These are phyloP conservation scores for Arctium lappa DNA, from an alignment of 129 eudicot species.

Conservation along the genomic window DNA sequence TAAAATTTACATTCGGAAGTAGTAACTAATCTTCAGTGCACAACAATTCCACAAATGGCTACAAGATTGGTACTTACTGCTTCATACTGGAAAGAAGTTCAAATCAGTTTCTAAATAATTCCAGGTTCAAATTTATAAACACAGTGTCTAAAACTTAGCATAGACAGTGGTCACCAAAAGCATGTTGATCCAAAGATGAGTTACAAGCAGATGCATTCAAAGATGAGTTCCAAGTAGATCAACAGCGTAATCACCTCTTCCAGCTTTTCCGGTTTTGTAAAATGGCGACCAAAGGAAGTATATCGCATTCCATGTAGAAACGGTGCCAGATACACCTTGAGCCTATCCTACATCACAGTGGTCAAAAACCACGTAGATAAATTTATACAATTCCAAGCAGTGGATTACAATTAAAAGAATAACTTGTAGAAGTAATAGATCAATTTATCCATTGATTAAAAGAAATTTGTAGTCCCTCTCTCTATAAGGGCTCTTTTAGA, in stretches of 20 bases:
- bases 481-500: no score
- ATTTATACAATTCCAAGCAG: not conserved
- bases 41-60: no score
- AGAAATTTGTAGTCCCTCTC: no score
- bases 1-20: no score
- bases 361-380: not conserved
- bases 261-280: slow-evolving; percentile 55
- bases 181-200: no score
- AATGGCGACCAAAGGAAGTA: slow-evolving; percentile 14
- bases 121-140: not conserved
- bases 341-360: not conserved
- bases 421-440: not conserved
- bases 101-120: no score
- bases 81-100: no score
- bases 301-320: slow-evolving; percentile 49
- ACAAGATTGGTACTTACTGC: no score
- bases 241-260: slow-evolving; percentile 47
- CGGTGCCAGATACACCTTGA: slow-evolving; percentile 80
- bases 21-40: no score
- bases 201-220: not conserved
- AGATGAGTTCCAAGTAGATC: slow-evolving; percentile 1
- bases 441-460: no score
- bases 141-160: no score
- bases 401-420: not conserved
- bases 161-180: no score